Conservation (phyloP, 805 yeast genomes). For the Barnettozyma californica region DNA sequence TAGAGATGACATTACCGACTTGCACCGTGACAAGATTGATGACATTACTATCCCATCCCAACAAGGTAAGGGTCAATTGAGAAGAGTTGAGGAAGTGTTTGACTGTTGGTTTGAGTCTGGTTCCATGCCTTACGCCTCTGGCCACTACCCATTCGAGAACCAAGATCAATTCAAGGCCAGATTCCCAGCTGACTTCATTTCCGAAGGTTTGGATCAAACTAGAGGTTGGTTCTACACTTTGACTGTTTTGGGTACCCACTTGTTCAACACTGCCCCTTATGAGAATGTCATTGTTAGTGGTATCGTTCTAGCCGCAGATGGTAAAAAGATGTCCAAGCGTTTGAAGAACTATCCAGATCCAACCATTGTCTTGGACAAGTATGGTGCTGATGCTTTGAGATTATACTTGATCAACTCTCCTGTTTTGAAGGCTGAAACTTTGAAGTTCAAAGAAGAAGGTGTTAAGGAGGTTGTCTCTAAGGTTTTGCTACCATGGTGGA, state of each 20-base stretch:
- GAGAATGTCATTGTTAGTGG: constrained; percentile 94
- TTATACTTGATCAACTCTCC: constrained; percentile 96
- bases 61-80: constrained; percentile 80
- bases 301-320: constrained; percentile 95
- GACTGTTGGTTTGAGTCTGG: constrained; percentile 99
- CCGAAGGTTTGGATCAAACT: constrained; percentile 99
- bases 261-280: constrained; percentile 90
- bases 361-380: constrained; percentile 66
- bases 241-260: constrained; percentile 90
- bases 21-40: constrained; percentile 93
- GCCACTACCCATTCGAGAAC: constrained; percentile 94
- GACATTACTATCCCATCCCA: constrained; percentile 88
- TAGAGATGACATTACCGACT: constrained; percentile 70
- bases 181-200: constrained; percentile 96
- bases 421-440: constrained; percentile 91
- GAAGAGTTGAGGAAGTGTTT: constrained; percentile 93
- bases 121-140: constrained; percentile 96
- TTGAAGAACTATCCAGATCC: constrained; percentile 98
- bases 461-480: constrained; percentile 96
- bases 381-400: constrained; percentile 98
- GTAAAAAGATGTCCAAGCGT: constrained; percentile 98
- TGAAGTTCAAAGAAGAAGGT: constrained; percentile 98
- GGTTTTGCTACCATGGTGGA: constrained; percentile 98
- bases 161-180: constrained; percentile 61
- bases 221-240: constrained; percentile 99